Conservation (phyloP, 306 rosid genomes). For the Lotus japonicus region DNA sequence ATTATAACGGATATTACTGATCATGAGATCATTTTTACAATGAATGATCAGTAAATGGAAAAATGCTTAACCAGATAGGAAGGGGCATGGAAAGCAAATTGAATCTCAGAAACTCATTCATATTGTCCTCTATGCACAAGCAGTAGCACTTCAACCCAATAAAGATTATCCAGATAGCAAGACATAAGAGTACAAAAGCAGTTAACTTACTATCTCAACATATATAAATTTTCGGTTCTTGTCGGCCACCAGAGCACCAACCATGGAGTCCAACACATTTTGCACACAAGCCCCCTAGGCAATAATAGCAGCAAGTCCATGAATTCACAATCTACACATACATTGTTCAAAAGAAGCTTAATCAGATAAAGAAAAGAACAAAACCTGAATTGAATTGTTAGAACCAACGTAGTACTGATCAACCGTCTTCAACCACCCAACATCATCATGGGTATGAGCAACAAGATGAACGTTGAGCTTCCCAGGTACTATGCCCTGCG, state of each 20-base stretch:
- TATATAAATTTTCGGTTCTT: conserved; percentile 74
- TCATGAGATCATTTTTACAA: no score
- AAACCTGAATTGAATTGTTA: conserved; percentile 72
- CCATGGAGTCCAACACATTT: conserved; percentile 66
- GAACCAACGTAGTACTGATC: conserved; percentile 92
- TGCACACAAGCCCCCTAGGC: conserved; percentile 77
- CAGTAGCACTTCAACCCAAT: neutral
- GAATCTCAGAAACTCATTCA: neutral
- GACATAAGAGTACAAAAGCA: neutral
- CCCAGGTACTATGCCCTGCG: conserved; percentile 48
- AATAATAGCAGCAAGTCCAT: neutral
- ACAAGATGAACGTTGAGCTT: conserved; percentile 80
- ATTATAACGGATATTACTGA: no score
- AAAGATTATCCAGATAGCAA: neutral
- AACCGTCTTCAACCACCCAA: conserved; percentile 83
- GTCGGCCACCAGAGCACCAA: conserved; percentile 65
- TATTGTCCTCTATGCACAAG: no score
- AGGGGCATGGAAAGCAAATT: neutral
- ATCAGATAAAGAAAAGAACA: neutral
- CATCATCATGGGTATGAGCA: conserved; percentile 76
- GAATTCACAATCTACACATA: neutral
- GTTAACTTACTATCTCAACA: conserved; percentile 51
- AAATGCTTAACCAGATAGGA: neutral
- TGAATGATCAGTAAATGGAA: neutral
- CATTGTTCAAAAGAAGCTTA: neutral